A percentile compares a stretch with the other conserved stretches of the same genome.
Conservation (phyloP, 305 asterid species). For the Plantago coronopus region DNA sequence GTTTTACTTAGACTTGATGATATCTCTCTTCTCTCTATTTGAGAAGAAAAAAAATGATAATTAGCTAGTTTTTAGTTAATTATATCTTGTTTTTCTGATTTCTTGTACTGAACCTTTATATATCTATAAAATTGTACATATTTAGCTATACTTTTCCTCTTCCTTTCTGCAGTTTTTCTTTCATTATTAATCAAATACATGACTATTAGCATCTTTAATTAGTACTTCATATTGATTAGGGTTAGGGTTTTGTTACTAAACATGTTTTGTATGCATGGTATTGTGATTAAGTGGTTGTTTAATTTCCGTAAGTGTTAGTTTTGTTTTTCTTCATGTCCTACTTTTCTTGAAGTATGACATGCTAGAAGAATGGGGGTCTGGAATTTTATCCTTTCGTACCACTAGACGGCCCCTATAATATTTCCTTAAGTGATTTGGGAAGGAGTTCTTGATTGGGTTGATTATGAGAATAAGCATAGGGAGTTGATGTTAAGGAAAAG, state of each 20-base stretch:
- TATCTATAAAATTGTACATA: constrained; percentile 19
- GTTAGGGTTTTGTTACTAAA: constrained; percentile 41
- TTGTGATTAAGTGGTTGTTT: too few relatives aligned
- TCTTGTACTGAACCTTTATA: constrained; percentile 20
- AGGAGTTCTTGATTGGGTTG: not conserved
- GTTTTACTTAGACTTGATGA: not conserved
- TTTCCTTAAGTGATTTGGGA: constrained; percentile 6
- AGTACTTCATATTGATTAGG: constrained; percentile 30
- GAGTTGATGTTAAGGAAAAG: constrained; percentile 9
- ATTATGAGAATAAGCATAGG: constrained; percentile 18
- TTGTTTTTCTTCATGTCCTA: too few relatives aligned
- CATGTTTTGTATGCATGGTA: not conserved
- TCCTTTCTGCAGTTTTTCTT: constrained; percentile 1
- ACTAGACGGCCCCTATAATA: too few relatives aligned
- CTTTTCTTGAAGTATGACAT: too few relatives aligned
- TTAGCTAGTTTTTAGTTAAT: constrained; percentile 19
- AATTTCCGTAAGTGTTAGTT: constrained; percentile 1
- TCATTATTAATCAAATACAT: not conserved
- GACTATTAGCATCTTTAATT: too few relatives aligned
- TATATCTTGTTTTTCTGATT: constrained; percentile 24
- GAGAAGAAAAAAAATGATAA: constrained; percentile 36
- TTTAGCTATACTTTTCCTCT: not conserved
- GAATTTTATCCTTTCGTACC: too few relatives aligned
- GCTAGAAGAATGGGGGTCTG: too few relatives aligned
- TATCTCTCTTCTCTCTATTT: not conserved